Conservation (phyloP, 2,329 filamentous ascomycete genomes). For the Aspergillus carbonarius region DNA sequence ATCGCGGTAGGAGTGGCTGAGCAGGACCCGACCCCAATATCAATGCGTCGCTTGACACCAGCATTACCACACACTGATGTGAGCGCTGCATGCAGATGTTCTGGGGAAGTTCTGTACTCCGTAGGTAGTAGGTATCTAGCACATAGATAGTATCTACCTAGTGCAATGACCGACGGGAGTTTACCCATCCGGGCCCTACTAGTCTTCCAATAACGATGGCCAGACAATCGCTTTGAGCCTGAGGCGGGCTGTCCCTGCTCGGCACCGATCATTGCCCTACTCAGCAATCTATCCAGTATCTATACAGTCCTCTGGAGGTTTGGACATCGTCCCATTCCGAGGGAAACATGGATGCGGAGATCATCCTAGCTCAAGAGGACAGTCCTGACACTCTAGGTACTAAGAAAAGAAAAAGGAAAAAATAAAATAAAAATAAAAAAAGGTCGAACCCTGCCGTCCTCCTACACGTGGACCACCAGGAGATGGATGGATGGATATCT, state of each 20-base stretch:
- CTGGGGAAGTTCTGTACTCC: not conserved
- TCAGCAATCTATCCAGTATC: no score
- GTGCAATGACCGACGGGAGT: not conserved
- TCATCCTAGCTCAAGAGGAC: not conserved
- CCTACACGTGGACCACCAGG: not conserved
- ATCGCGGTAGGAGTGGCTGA: not conserved
- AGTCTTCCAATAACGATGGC: no score
- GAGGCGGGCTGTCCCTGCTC: no score
- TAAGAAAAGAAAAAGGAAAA: not conserved
- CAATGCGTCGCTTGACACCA: no score
- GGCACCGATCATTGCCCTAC: no score
- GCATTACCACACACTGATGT: slow-evolving; percentile 6
- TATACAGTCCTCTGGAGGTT: no score
- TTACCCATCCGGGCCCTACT: no score
- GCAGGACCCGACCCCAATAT: not conserved
- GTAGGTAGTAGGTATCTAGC: no score
- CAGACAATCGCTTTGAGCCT: no score
- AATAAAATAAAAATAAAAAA: not conserved
- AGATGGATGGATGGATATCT: not conserved
- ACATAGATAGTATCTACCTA: no score
- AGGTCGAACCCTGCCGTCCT: not conserved
- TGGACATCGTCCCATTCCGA: no score
- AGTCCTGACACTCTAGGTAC: not conserved
- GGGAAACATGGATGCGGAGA: not conserved
- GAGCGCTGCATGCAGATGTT: not conserved